A percentile compares a stretch with the other conserved stretches of the same genome.
These are phyloP conservation scores for Pichia cactophila DNA, from an alignment of 1,139 yeast species.

Conservation along the genomic window DNA sequence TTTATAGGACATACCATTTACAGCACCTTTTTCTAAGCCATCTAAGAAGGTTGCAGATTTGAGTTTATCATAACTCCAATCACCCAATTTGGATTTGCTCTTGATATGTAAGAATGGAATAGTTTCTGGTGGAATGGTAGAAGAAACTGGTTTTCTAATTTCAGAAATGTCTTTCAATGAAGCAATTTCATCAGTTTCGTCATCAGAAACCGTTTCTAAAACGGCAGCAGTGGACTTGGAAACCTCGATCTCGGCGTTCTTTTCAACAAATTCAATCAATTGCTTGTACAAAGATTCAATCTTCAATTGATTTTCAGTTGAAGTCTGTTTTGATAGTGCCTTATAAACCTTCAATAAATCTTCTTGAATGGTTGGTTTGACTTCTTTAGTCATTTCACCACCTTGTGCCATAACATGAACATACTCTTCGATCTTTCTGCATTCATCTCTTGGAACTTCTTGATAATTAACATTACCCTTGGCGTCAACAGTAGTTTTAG, in stretches of 20 bases:
- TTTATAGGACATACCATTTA: constrained; percentile 84
- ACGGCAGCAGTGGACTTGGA: constrained; percentile 38
- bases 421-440: constrained; percentile 91
- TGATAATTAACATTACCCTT: constrained; percentile 81
- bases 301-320: constrained; percentile 58
- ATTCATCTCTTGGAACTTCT: constrained; percentile 83
- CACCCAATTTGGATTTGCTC: constrained; percentile 61
- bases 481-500: constrained; percentile 78
- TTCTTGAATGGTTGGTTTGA: constrained; percentile 71
- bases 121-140: constrained; percentile 71
- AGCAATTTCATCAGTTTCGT: constrained; percentile 69
- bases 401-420: constrained; percentile 97
- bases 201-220: constrained; percentile 38
- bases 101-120: constrained; percentile 92
- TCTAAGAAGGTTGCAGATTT: constrained; percentile 75
- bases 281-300: constrained; percentile 76
- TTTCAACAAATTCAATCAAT: constrained; percentile 64
- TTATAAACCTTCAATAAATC: constrained; percentile 81
- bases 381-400: constrained; percentile 66
- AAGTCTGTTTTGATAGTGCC: constrained; percentile 67
- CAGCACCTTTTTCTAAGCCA: constrained; percentile 87
- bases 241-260: constrained; percentile 57
- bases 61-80: constrained; percentile 78
- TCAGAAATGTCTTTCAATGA: constrained; percentile 69
- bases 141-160: constrained; percentile 65